Conservation (phyloP, 257 asterid species). For the Knoxia roxburghii region DNA sequence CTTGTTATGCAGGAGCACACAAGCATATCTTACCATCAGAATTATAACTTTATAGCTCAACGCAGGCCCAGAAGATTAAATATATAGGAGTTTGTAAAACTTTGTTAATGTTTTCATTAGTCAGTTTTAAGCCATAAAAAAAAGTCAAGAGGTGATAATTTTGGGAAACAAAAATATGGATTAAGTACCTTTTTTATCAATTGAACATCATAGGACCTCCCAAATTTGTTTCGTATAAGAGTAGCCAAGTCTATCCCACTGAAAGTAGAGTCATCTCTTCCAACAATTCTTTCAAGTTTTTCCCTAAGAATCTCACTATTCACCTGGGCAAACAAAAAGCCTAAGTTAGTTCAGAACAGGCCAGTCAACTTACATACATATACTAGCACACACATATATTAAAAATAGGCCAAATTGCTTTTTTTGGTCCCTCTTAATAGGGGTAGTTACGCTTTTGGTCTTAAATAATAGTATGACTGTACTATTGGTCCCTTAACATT, state of each 20-base stretch:
- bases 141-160: too few relatives aligned
- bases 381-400: background rate
- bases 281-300: constrained; percentile 69
- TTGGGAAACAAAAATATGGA: too few relatives aligned
- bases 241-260: constrained; percentile 92
- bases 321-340: constrained; percentile 38
- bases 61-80: background rate
- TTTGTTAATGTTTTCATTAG: background rate
- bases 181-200: constrained; percentile 74
- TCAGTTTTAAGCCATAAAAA: too few relatives aligned
- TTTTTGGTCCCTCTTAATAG: too few relatives aligned
- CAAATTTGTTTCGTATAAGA: constrained; percentile 83
- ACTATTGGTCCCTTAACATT: too few relatives aligned
- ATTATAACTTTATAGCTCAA: background rate
- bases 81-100: background rate
- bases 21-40: background rate
- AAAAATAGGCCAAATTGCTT: too few relatives aligned
- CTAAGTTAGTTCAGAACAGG: constrained; percentile 12
- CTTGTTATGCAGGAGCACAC: background rate
- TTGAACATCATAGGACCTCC: constrained; percentile 93
- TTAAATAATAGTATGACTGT: too few relatives aligned
- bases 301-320: constrained; percentile 56
- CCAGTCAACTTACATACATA: background rate
- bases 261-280: constrained; percentile 79
- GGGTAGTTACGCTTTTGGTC: too few relatives aligned